These are phyloP conservation scores for Kickxella alabastrina DNA, from an alignment of 192 early-diverging fungal species.

Conservation along the genomic window DNA sequence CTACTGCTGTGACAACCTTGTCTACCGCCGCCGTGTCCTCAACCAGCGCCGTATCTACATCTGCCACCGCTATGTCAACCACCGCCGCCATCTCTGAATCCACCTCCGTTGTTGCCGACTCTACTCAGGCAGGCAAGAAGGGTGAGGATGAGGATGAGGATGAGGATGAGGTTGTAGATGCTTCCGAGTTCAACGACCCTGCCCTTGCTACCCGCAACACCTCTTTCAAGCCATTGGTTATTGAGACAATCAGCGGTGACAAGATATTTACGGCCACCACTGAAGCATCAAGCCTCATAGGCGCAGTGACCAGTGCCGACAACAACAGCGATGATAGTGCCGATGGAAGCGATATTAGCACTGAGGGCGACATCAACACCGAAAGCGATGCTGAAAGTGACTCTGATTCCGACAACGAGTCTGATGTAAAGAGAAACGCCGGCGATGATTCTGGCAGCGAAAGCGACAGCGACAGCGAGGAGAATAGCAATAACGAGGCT, in stretches of 20 bases:
- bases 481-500: constrained; percentile 3
- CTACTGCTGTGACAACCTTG: too few species aligned
- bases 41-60: neutral
- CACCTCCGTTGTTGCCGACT: too few species aligned
- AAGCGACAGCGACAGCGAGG: constrained; percentile 7
- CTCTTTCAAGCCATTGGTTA: constrained; percentile 26
- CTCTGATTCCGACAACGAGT: constrained; percentile 18
- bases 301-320: constrained; percentile 1
- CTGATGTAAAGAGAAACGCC: constrained; percentile 4
- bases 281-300: neutral
- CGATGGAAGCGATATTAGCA: too few species aligned
- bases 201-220: constrained; percentile 7
- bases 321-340: constrained; percentile 3
- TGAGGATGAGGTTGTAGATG: too few species aligned
- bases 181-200: too few species aligned
- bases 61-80: neutral
- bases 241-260: constrained; percentile 26
- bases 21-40: too few species aligned
- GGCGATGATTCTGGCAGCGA: neutral
- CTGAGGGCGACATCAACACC: too few species aligned
- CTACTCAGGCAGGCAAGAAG: too few species aligned
- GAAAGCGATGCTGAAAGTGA: constrained; percentile 28
- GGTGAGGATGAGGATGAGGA: too few species aligned
- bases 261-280: neutral
- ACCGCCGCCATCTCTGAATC: neutral